These are phyloP conservation scores for Rhododendron ferrugineum DNA, from an alignment of 148 eudicot species.

Conservation along the genomic window DNA sequence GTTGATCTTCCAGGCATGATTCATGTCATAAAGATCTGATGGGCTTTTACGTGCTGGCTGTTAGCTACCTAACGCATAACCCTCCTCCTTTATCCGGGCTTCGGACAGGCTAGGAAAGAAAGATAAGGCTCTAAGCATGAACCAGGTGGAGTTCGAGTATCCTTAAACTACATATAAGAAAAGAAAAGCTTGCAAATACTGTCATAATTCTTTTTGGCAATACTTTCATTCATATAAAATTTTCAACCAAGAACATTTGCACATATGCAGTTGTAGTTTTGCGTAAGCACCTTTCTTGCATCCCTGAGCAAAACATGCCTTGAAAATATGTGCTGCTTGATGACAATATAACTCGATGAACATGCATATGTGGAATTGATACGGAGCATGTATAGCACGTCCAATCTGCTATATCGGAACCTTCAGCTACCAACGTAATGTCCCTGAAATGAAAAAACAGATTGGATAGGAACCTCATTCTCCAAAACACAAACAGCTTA, in stretches of 20 bases:
- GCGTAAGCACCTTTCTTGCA: constrained; percentile 73
- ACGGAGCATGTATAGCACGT: constrained; percentile 44
- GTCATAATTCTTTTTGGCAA: background rate
- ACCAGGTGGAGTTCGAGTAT: background rate
- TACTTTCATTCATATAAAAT: background rate
- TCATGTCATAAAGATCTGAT: too few relatives aligned
- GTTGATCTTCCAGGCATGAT: too few relatives aligned
- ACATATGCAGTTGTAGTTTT: background rate
- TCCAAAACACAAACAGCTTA: background rate
- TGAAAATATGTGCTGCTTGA: constrained; percentile 61
- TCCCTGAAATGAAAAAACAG: constrained; percentile 46
- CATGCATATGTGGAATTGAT: constrained; percentile 62
- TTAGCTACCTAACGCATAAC: too few relatives aligned
- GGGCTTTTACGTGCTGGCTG: too few relatives aligned
- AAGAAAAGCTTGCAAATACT: background rate
- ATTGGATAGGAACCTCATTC: constrained; percentile 10
- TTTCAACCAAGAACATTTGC: background rate
- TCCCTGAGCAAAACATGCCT: constrained; percentile 76
- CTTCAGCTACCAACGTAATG: constrained; percentile 62
- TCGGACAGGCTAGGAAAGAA: too few relatives aligned
- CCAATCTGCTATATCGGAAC: constrained; percentile 32
- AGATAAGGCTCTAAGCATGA: too few relatives aligned
- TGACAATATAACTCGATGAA: constrained; percentile 58
- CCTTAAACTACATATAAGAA: background rate
- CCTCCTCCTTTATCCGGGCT: too few relatives aligned